These are phyloP conservation scores for Colletotrichum paranaense DNA, from an alignment of 2,329 filamentous ascomycete genomes.

Conservation along the genomic window DNA sequence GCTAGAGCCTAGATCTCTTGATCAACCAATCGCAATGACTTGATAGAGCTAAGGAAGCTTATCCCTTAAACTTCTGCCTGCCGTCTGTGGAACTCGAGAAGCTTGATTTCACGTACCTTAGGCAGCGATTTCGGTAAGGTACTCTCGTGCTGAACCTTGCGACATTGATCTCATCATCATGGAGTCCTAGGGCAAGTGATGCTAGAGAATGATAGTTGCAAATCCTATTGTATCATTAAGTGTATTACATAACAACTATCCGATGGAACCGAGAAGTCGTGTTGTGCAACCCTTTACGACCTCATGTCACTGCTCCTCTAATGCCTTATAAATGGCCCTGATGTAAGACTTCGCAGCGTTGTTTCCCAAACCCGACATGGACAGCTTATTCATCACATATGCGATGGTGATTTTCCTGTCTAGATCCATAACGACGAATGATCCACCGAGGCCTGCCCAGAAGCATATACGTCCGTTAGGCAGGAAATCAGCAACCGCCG, in stretches of 20 bases:
- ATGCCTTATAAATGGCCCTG: neutral
- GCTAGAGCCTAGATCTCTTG: neutral
- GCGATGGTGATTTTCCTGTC: conserved; percentile 53
- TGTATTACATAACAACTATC: neutral
- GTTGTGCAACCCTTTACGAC: neutral
- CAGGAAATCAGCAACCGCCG: conserved; percentile 40
- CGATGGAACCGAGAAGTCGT: neutral
- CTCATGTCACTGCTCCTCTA: neutral
- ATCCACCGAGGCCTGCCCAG: conserved; percentile 59
- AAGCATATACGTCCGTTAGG: conserved; percentile 48
- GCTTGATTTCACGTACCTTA: neutral
- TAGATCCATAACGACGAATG: conserved; percentile 54
- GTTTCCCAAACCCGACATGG: neutral
- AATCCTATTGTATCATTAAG: too few species aligned
- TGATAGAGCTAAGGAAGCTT: neutral
- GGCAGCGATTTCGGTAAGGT: neutral
- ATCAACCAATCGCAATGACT: neutral
- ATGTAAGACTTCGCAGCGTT: neutral
- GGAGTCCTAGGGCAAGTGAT: neutral
- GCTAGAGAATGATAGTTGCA: neutral
- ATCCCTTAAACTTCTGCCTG: neutral
- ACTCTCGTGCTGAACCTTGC: neutral
- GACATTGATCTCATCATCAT: neutral
- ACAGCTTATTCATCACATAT: conserved; percentile 60
- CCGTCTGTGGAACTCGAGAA: neutral